These are phyloP conservation scores for Hamiltosporidium magnivora DNA, from an alignment of 371 early-diverging fungal species.

Conservation along the genomic window DNA sequence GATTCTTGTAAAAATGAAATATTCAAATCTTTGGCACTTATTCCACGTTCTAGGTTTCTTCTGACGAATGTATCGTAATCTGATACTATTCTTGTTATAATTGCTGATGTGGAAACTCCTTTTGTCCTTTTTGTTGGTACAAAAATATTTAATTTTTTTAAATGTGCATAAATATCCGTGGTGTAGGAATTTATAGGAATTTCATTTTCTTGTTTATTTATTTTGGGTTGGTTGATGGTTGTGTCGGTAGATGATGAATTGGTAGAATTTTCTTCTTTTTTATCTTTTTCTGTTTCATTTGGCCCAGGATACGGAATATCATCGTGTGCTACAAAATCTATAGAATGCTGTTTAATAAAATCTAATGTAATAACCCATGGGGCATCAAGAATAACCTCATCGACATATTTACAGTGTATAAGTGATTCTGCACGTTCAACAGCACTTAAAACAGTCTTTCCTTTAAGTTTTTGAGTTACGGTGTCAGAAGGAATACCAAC, in stretches of 20 bases:
- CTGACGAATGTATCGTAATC: slow-evolving; percentile 80
- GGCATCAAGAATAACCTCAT: slow-evolving; percentile 71
- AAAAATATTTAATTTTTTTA: slow-evolving; percentile 72
- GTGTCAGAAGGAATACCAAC: slow-evolving; percentile 77
- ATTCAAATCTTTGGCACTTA: slow-evolving; percentile 72
- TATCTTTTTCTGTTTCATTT: not conserved
- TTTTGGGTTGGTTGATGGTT: not conserved
- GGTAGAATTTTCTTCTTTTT: not conserved
- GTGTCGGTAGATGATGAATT: not conserved
- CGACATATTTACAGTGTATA: slow-evolving; percentile 83
- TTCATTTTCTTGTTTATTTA: not conserved
- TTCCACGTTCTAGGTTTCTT: slow-evolving; percentile 77
- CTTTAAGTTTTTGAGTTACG: slow-evolving; percentile 70
- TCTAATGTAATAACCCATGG: slow-evolving; percentile 76
- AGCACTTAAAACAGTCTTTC: slow-evolving; percentile 75
- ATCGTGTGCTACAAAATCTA: slow-evolving; percentile 93
- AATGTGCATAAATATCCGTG: slow-evolving; percentile 79
- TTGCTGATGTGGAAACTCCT: slow-evolving; percentile 77
- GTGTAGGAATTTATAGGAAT: not conserved
- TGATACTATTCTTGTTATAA: slow-evolving; percentile 80
- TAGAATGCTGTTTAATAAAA: slow-evolving; percentile 70
- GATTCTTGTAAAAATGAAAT: slow-evolving; percentile 56
- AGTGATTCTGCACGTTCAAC: slow-evolving; percentile 72
- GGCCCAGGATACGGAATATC: slow-evolving; percentile 72
- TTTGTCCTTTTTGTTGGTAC: slow-evolving; percentile 75